Evolutionary conservation across 768 basidiomycete genomes (phyloP).

Genomic region (Agrocybe pediades): DNA sequence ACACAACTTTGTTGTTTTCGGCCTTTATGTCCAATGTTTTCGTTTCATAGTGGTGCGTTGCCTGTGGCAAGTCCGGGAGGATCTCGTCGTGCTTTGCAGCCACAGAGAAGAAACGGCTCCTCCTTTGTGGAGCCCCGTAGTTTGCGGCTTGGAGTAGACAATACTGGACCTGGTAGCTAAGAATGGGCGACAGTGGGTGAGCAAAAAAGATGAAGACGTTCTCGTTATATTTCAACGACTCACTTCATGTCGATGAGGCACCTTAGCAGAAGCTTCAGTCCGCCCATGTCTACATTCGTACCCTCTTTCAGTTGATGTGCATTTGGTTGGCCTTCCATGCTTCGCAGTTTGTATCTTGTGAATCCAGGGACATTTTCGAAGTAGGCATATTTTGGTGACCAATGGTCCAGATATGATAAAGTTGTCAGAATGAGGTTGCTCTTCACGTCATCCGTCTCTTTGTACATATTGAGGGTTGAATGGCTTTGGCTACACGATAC

Average conservation of each 20-base stretch:
- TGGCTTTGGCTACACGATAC: slow-evolving; percentile 63
- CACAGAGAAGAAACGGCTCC: slow-evolving; percentile 55
- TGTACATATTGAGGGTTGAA: slow-evolving; percentile 72
- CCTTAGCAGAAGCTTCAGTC: slow-evolving; percentile 65
- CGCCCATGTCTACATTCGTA: slow-evolving; percentile 74
- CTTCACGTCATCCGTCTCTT: slow-evolving; percentile 65
- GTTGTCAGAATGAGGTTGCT: slow-evolving; percentile 69
- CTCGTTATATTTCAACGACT: slow-evolving; percentile 13
- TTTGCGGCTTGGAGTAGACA: slow-evolving; percentile 54
- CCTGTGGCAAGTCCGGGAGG: slow-evolving; percentile 55
- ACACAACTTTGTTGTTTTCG: slow-evolving; percentile 31
- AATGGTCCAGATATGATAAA: slow-evolving; percentile 50
- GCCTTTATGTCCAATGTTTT: slow-evolving; percentile 55
- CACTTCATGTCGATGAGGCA: slow-evolving; percentile 71
- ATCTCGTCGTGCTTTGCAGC: slow-evolving; percentile 43
- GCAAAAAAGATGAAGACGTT: not conserved
- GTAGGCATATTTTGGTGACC: slow-evolving; percentile 42
- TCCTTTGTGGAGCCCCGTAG: slow-evolving; percentile 58
- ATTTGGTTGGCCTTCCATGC: slow-evolving; percentile 32
- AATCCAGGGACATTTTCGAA: slow-evolving; percentile 62
- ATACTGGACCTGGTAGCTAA: slow-evolving; percentile 56
- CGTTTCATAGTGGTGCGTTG: slow-evolving; percentile 53
- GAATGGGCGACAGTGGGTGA: not conserved
- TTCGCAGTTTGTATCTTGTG: slow-evolving; percentile 41
- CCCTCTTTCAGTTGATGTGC: slow-evolving; percentile 50